A percentile compares a stretch with the other conserved stretches of the same genome.
phyloP scores from a whole-genome alignment of 2,329 filamentous ascomycete species.

The Elsinoe fawcettii region DNA sequence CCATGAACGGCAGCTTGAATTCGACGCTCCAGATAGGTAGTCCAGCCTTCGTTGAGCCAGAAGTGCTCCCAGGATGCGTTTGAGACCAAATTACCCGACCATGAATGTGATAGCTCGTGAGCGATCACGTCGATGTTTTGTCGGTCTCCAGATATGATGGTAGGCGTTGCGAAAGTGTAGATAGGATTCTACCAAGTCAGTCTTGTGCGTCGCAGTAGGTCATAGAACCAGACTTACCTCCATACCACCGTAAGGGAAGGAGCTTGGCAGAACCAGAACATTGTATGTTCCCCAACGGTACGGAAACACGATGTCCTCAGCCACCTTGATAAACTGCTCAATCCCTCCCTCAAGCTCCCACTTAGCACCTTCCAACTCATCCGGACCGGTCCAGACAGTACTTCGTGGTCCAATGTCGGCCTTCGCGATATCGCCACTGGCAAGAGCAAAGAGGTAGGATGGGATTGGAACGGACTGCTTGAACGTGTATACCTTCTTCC shows the following conservation, averaged over 20 bases:
- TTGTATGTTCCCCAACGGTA: conserved; percentile 97
- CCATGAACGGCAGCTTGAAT: conserved; percentile 72
- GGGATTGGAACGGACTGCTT: conserved; percentile 89
- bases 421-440: conserved; percentile 71
- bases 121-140: conserved; percentile 96
- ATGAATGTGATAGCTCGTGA: conserved; percentile 68
- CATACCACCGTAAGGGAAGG: conserved; percentile 77
- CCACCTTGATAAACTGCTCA: conserved; percentile 81
- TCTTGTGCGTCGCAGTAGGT: conserved; percentile 59
- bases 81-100: conserved; percentile 81
- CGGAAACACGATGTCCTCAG: conserved; percentile 72
- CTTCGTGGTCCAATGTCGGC: conserved; percentile 83
- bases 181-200: conserved; percentile 70
- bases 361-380: conserved; percentile 73
- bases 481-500: conserved; percentile 68
- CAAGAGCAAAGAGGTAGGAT: conserved; percentile 88
- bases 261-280: conserved; percentile 78
- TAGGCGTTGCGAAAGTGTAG: conserved; percentile 91
- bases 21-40: conserved; percentile 83
- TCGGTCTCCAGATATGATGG: conserved; percentile 72
- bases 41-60: conserved; percentile 74
- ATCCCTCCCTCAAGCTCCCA: conserved; percentile 90
- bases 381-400: conserved; percentile 77
- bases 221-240: conserved; percentile 19
- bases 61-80: conserved; percentile 78